phyloP scores from a whole-genome alignment of 2,329 filamentous ascomycete genomes.

The Colletotrichum sp. region DNA sequence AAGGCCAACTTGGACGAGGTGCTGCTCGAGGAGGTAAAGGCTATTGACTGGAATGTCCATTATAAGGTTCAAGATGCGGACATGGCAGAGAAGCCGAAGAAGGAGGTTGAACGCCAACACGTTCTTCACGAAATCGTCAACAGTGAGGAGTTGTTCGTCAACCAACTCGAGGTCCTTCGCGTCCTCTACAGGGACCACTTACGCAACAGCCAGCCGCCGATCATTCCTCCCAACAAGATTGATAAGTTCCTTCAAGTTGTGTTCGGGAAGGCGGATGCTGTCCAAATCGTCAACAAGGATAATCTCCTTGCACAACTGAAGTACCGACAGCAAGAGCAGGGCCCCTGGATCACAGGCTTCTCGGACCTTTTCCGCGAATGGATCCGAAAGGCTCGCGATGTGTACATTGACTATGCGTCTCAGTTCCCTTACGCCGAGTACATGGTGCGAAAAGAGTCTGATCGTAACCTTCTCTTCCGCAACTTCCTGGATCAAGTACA shows the following conservation, averaged over 20 bases:
- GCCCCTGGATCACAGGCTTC: conserved; percentile 91
- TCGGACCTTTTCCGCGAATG: conserved; percentile 98
- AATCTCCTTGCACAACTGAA: conserved; percentile 92
- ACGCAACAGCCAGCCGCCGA: conserved; percentile 72
- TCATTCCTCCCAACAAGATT: conserved; percentile 80
- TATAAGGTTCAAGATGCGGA: conserved; percentile 84
- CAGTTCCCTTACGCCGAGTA: conserved; percentile 85
- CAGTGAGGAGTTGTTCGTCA: conserved; percentile 90
- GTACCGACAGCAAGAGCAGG: conserved; percentile 95
- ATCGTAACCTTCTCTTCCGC: conserved; percentile 84
- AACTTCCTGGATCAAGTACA: conserved; percentile 84
- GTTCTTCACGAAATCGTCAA: conserved; percentile 95
- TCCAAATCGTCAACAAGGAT: conserved; percentile 91
- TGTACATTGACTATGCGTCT: conserved; percentile 91
- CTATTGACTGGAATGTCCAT: conserved; percentile 87
- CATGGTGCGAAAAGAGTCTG: conserved; percentile 81
- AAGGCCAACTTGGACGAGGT: conserved; percentile 88
- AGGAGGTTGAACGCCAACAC: conserved; percentile 92
- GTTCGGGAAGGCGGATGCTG: conserved; percentile 88
- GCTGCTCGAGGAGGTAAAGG: conserved; percentile 70
- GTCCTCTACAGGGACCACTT: conserved; percentile 87
- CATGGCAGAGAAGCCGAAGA: conserved; percentile 73
- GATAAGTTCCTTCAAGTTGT: conserved; percentile 83
- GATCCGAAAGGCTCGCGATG: conserved; percentile 89
- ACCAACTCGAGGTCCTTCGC: conserved; percentile 84